phyloP scores from a whole-genome alignment of 345 rosid genomes.

The Syzygium aromaticum region DNA sequence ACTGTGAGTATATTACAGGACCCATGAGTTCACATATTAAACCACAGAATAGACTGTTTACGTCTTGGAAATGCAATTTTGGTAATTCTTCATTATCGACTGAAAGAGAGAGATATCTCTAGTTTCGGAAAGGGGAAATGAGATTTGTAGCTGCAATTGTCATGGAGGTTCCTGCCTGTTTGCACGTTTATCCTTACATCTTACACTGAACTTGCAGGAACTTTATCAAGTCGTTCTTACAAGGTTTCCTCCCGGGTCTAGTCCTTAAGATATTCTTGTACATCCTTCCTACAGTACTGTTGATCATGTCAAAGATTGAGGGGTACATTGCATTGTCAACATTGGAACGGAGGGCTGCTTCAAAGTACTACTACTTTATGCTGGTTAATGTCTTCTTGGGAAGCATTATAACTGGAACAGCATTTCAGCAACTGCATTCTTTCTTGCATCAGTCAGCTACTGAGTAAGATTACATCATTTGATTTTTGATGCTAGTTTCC shows the following conservation, averaged over 20 bases:
- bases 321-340: constrained; percentile 73
- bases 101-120: not conserved
- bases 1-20: constrained; percentile 46
- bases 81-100: not conserved
- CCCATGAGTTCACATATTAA: not conserved
- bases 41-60: not conserved
- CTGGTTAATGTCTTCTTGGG: constrained; percentile 96
- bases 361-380: constrained; percentile 95
- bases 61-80: not conserved
- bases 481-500: not conserved
- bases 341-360: constrained; percentile 80
- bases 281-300: constrained; percentile 63
- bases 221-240: constrained; percentile 92
- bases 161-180: not conserved
- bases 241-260: constrained; percentile 96
- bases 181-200: not conserved
- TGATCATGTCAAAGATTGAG: constrained; percentile 92
- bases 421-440: constrained; percentile 79
- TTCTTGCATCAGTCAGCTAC: constrained; percentile 94
- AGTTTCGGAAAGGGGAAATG: not conserved
- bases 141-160: not conserved
- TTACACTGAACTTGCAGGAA: constrained; percentile 36
- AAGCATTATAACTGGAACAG: constrained; percentile 90
- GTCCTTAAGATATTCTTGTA: constrained; percentile 82
- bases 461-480: constrained; percentile 39